phyloP scores from a whole-genome alignment of 306 rosid genomes.

The Castanopsis chinensis region DNA sequence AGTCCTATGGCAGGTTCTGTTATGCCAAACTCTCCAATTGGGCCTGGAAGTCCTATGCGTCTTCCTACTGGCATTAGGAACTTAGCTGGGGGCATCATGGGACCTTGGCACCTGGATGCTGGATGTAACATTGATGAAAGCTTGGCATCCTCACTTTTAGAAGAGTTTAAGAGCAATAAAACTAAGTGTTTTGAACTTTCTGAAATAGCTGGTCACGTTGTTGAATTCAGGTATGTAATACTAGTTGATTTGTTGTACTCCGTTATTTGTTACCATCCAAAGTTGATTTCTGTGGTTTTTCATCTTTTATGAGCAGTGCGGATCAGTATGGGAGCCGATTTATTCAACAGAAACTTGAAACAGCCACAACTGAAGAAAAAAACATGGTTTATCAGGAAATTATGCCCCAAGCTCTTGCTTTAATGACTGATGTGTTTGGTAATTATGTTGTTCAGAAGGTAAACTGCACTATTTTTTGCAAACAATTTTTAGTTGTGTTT shows the following conservation, averaged over 20 bases:
- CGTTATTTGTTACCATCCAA: constrained; percentile 3
- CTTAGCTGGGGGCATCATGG: constrained; percentile 66
- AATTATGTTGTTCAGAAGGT: constrained; percentile 98
- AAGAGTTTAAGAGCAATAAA: constrained; percentile 88
- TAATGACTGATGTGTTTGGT: constrained; percentile 97
- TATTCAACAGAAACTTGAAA: constrained; percentile 94
- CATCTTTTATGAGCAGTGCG: constrained; percentile 49
- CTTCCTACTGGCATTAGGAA: constrained; percentile 85
- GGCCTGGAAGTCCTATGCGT: constrained; percentile 88
- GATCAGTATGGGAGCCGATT: constrained; percentile 95
- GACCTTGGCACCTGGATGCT: constrained; percentile 78
- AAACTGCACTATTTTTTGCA: neutral
- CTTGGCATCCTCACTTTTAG: constrained; percentile 75
- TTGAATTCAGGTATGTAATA: constrained; percentile 68
- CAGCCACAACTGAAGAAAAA: constrained; percentile 80
- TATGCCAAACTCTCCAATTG: constrained; percentile 71
- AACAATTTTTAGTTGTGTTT: neutral
- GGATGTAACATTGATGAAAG: constrained; percentile 64
- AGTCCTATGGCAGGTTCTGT: constrained; percentile 79
- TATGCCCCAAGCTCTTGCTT: constrained; percentile 90
- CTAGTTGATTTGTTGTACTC: constrained; percentile 9
- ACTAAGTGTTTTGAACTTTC: constrained; percentile 87
- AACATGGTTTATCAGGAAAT: constrained; percentile 94
- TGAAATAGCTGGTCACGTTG: constrained; percentile 66
- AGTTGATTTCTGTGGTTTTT: constrained; percentile 5